A percentile compares a stretch with the other conserved stretches of the same genome.
phyloP scores from a whole-genome alignment of 176 grass and related monocot genomes.

The Miscanthus lutarioriparius region DNA sequence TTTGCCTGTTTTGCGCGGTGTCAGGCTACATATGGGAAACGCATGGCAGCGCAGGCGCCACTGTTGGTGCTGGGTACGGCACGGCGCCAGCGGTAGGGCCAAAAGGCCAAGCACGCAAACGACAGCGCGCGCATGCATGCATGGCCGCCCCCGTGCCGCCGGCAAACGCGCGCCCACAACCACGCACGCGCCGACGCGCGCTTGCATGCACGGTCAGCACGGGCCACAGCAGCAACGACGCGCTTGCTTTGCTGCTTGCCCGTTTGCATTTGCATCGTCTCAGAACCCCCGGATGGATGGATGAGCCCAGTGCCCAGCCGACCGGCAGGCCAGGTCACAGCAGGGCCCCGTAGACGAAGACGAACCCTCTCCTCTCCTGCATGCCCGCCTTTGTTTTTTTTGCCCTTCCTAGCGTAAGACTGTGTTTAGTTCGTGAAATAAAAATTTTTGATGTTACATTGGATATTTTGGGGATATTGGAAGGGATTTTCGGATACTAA shows the following conservation, averaged over 20 bases:
- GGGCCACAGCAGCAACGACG: too few species aligned
- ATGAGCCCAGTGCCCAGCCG: background rate
- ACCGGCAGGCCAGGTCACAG: background rate
- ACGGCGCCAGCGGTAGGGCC: background rate
- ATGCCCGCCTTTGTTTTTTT: background rate
- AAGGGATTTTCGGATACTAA: too few species aligned
- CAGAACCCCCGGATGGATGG: background rate
- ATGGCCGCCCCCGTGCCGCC: background rate
- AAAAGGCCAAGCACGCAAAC: background rate
- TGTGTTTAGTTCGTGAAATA: too few species aligned
- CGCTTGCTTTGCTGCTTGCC: background rate
- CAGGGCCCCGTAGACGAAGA: background rate
- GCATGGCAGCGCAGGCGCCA: slow-evolving; percentile 18
- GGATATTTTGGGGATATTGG: too few species aligned
- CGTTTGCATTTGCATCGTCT: background rate
- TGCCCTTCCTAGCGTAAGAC: background rate
- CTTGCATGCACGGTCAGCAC: background rate
- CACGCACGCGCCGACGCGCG: background rate
- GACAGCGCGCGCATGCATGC: background rate
- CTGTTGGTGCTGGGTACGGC: slow-evolving; percentile 31
- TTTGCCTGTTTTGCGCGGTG: slow-evolving; percentile 25
- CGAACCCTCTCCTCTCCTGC: background rate
- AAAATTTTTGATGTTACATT: too few species aligned
- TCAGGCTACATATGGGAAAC: slow-evolving; percentile 57
- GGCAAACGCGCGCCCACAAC: background rate